These are phyloP conservation scores for Fraxinus anomala DNA, from an alignment of 257 asterid species.

Conservation along the genomic window DNA sequence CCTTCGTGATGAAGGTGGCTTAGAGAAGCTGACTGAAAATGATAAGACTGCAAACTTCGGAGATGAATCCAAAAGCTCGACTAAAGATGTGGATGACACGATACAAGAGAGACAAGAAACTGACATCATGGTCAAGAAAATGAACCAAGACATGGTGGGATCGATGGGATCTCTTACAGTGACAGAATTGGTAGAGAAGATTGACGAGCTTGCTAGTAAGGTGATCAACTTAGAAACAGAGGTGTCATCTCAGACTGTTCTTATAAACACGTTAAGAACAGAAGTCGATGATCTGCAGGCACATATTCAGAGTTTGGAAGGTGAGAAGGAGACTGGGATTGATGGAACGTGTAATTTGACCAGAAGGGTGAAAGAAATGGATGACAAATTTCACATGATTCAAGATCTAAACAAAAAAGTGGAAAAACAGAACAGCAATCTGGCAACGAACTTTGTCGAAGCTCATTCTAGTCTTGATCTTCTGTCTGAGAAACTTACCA, in stretches of 20 bases:
- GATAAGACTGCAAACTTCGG: neutral
- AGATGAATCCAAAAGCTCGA: constrained; percentile 22
- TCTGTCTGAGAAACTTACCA: constrained; percentile 50
- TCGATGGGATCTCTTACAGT: constrained; percentile 63
- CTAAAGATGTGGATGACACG: constrained; percentile 28
- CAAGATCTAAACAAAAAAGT: constrained; percentile 57
- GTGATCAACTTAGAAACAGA: constrained; percentile 72
- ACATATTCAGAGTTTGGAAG: constrained; percentile 57
- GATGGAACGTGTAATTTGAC: constrained; percentile 42
- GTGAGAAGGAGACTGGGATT: constrained; percentile 43
- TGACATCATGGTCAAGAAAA: no score
- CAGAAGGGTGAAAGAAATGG: constrained; percentile 55
- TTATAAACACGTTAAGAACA: constrained; percentile 59
- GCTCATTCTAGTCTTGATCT: constrained; percentile 58
- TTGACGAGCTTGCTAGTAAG: constrained; percentile 74
- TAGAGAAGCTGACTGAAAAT: no score
- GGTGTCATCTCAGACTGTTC: constrained; percentile 74
- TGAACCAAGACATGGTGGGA: constrained; percentile 25
- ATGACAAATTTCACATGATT: constrained; percentile 54
- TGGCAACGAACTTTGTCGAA: constrained; percentile 53
- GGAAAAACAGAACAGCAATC: constrained; percentile 53
- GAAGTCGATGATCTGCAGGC: constrained; percentile 66
- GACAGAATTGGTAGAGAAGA: constrained; percentile 75
- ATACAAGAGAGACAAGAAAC: constrained; percentile 28
- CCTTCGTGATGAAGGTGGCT: constrained; percentile 30